Evolutionary conservation across 164 flowering plant genomes (phyloP), one percentile per base, ranked within the genome.

Genomic region (Chloranthus sessilifolius): DNA sequence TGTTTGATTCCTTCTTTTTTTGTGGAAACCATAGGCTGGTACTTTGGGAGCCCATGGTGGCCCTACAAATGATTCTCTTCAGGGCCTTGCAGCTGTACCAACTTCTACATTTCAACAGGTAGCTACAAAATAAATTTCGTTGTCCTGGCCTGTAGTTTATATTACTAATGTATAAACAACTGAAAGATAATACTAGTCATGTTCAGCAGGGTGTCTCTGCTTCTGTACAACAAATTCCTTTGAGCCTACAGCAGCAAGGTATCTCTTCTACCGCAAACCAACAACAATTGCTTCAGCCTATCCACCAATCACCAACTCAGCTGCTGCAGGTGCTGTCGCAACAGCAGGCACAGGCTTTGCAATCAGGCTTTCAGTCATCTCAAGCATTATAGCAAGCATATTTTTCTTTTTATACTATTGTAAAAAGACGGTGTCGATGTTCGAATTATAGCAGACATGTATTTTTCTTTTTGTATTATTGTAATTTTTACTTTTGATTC

Each of bases 331-430:
- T 77, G 71, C 56, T 82, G 25, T 75, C 87, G 23, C 94, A 92
- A 66, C 98, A 52, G 34, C 62, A 88, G 65, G 81, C 78, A 8
- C 97, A 84, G 55, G 56, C 77, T 60, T 69, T 86, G 30, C 97
- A 84, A 58, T 90, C 94, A 16, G 82, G 77, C 47, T 82, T 76
- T 65, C 97, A 86, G 45, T n/a, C n/a, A n/a, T n/a, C n/a, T n/a
- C n/a, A n/a, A n/a, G n/a, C n/a, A n/a, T 83, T 91, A 25, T 91
- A 84, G 63, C 99, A 86, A 57, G 86, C 88, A 22, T 81, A 86
- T 60, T 74, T 90, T 56, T n/a, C n/a, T n/a, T n/a, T n/a, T n/a
- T n/a, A n/a, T n/a, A n/a, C n/a, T n/a, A n/a, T n/a, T n/a, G n/a
- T n/a, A n/a, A n/a, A n/a, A n/a, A n/a, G n/a, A n/a, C n/a, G n/a